Conservation (phyloP, 78 protist species). For the Protostelium mycophagum region DNA sequence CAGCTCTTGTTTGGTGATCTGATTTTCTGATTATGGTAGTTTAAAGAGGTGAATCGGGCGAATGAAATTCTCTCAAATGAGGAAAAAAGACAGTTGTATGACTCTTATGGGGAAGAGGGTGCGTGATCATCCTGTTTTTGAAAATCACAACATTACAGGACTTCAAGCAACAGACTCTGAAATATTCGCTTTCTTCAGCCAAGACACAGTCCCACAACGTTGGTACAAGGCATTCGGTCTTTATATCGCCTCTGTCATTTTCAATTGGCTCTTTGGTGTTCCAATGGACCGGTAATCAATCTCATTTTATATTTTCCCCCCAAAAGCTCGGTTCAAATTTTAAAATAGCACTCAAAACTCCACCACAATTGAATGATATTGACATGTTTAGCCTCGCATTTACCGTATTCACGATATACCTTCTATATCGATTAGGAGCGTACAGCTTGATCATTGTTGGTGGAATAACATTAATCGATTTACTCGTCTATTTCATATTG, state of each 20-base stretch:
- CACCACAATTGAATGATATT: no score
- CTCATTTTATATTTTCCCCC: no score
- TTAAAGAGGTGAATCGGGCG: slow-evolving; percentile 3
- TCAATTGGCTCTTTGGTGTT: neutral
- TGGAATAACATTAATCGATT: neutral
- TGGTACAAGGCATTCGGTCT: neutral
- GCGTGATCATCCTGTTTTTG: neutral
- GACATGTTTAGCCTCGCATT: neutral
- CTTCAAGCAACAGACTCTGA: neutral
- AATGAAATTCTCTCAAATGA: slow-evolving; percentile 12
- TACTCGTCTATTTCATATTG: neutral
- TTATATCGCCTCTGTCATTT: neutral
- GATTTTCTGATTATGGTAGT: neutral
- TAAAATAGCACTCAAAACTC: no score
- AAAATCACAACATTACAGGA: neutral
- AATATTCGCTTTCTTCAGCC: no score
- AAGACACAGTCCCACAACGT: neutral
- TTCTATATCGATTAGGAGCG: neutral
- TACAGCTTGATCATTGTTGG: neutral
- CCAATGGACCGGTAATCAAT: neutral
- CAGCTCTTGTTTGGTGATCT: neutral
- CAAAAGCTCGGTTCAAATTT: no score
- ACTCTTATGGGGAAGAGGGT: neutral
- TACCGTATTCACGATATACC: neutral
- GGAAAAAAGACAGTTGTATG: slow-evolving; percentile 5